A percentile compares a stretch with the other conserved stretches of the same genome.
Evolutionary conservation across 768 basidiomycete species (phyloP).

Genomic region (Pulveroboletus sp.): DNA sequence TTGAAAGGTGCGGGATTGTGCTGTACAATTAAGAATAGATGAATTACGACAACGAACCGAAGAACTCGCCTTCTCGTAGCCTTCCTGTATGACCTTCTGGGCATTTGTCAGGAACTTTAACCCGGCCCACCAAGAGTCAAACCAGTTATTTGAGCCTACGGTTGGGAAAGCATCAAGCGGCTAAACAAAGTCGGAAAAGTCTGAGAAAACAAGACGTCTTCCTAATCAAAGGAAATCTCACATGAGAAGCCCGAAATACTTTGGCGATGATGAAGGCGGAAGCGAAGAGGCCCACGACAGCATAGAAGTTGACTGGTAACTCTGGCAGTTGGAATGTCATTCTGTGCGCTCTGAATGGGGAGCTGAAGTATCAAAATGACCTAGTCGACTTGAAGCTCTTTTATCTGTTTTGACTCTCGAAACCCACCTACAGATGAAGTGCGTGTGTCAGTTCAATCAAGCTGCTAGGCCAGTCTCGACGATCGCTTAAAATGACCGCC

Average conservation of each 20-base stretch:
- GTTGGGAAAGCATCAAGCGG: slow-evolving; percentile 30
- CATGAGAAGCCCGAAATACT: neutral
- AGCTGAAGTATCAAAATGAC: no score
- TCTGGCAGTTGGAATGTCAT: neutral
- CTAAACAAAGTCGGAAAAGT: neutral
- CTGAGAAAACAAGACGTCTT: neutral
- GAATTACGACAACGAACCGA: neutral
- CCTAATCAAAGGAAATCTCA: neutral
- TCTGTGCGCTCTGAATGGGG: no score
- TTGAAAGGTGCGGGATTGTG: slow-evolving; percentile 1
- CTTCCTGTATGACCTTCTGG: slow-evolving; percentile 26
- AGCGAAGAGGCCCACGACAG: neutral
- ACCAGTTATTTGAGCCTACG: slow-evolving; percentile 20
- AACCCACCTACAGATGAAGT: no score
- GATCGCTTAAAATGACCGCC: no score
- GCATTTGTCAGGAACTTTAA: slow-evolving; percentile 14
- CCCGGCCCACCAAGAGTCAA: slow-evolving; percentile 26
- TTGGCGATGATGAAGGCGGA: neutral
- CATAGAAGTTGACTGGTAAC: neutral
- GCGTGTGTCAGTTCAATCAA: no score
- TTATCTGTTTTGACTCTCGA: no score
- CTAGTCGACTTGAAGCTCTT: no score
- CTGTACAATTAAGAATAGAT: neutral
- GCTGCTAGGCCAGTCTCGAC: no score
- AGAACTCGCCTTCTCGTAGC: slow-evolving; percentile 28